Evolutionary conservation across 163 green algal species (phyloP).

Genomic region (Chloromonas sp.): DNA sequence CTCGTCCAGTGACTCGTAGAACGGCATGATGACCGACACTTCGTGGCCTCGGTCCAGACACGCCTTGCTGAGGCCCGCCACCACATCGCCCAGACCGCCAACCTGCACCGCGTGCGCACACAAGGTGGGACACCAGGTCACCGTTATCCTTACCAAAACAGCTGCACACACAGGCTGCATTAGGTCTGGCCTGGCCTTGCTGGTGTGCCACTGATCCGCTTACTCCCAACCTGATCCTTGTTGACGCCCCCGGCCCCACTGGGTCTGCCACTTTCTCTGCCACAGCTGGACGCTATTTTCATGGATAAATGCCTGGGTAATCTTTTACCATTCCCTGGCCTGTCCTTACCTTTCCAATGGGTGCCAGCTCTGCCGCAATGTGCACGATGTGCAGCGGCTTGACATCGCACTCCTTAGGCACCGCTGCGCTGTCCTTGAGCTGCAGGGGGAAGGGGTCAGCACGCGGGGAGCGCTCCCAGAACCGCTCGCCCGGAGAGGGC

Average conservation of each 20-base stretch:
- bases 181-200: no score
- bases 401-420: slow-evolving; percentile 32
- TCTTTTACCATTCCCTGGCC: neutral
- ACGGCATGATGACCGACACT: slow-evolving; percentile 74
- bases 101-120: slow-evolving; percentile 38
- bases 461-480: slow-evolving; percentile 41
- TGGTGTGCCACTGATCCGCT: no score
- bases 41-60: slow-evolving; percentile 60
- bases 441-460: slow-evolving; percentile 21
- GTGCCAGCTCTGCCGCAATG: slow-evolving; percentile 87
- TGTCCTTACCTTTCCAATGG: slow-evolving; percentile 71
- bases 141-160: no score
- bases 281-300: no score
- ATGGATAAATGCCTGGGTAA: no score
- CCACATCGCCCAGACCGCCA: slow-evolving; percentile 84
- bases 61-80: slow-evolving; percentile 73
- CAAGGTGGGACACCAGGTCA: no score
- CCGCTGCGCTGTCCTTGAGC: slow-evolving; percentile 15
- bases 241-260: no score
- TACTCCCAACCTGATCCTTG: no score
- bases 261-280: no score
- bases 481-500: slow-evolving; percentile 5
- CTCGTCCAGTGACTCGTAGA: slow-evolving; percentile 71
- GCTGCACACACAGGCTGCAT: no score
- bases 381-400: slow-evolving; percentile 70